Base-by-base conservation (phyloP, 2,329 filamentous ascomycete species). In the Penicillium paneum region DNA sequence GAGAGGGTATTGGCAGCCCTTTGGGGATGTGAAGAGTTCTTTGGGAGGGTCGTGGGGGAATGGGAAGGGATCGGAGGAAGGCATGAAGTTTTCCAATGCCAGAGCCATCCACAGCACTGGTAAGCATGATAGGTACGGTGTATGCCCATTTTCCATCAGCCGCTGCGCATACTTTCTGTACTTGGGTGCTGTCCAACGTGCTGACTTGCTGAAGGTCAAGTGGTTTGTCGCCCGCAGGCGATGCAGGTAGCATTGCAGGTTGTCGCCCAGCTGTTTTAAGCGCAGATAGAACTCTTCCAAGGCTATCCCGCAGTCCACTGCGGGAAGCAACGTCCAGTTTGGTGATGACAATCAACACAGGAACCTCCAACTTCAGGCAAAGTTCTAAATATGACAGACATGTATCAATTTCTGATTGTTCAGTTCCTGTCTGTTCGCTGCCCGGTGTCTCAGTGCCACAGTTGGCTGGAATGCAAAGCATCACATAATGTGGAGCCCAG, bases 401-500 rank as follows among this genome's bases (percentile, higher is more conserved):
- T 4, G 94, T 78, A 63, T 94, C 88, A 40, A 89, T 79, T 38
- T 86, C 84, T 8, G 79, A 35, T 44, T 67, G 65, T 15, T 72
- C 70, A 15, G 51, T 39, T 70, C 36, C 48, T 15, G 39, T 46
- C 21, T 45, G 52, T 13, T 63, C 55, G 12, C 49, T 21, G 11
- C 65, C 56, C 11, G 54, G 26, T 8, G 54, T 75, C 42, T 87
- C 84, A 11, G 81, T 79, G 21, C 62, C 65, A 59, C 88, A 88
- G 66, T 94, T 89, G 34, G 90, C 91, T 43, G 91, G 86, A 57
- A 97, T 85, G 63, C 95, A 97, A 2, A 97, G 80, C 21, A 96
- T 73, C 1, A 90, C 91, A 87, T 94, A 99, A 69, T 97, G 91
- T 8, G 94, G 94, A 35, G 90, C 89, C 92, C 94, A 97, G 42